phyloP scores from a whole-genome alignment of 768 basidiomycete species.

The Bullera alba region DNA sequence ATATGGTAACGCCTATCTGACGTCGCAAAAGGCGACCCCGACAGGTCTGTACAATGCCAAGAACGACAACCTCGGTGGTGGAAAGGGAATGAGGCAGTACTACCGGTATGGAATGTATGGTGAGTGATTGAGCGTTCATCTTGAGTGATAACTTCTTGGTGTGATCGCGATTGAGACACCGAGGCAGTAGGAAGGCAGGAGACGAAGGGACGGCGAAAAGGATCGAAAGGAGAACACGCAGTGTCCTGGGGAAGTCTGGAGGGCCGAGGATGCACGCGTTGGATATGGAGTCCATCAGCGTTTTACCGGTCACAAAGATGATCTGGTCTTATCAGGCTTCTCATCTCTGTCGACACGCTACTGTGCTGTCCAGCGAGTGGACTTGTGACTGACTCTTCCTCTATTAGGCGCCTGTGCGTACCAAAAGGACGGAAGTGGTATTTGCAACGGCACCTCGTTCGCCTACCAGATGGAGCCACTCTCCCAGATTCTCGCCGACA shows the following conservation, averaged over 20 bases:
- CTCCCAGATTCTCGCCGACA: constrained; percentile 31
- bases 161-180: neutral
- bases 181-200: no score
- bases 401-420: constrained; percentile 37
- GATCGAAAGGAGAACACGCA: no score
- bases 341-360: neutral
- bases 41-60: constrained; percentile 33
- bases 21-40: constrained; percentile 22
- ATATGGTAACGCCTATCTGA: constrained; percentile 20
- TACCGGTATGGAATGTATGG: constrained; percentile 43
- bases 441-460: constrained; percentile 39
- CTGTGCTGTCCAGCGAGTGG: neutral
- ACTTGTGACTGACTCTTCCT: neutral
- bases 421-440: constrained; percentile 32
- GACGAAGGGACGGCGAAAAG: no score
- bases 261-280: no score
- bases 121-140: no score
- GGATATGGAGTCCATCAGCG: no score
- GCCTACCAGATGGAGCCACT: constrained; percentile 35
- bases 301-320: no score
- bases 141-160: neutral
- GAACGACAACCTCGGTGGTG: constrained; percentile 28
- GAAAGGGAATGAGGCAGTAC: constrained; percentile 33
- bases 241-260: no score
- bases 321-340: no score